Evolutionary conservation across 2,329 filamentous ascomycete species (phyloP).

Genomic region (Neofusicoccum kwambonambiense): DNA sequence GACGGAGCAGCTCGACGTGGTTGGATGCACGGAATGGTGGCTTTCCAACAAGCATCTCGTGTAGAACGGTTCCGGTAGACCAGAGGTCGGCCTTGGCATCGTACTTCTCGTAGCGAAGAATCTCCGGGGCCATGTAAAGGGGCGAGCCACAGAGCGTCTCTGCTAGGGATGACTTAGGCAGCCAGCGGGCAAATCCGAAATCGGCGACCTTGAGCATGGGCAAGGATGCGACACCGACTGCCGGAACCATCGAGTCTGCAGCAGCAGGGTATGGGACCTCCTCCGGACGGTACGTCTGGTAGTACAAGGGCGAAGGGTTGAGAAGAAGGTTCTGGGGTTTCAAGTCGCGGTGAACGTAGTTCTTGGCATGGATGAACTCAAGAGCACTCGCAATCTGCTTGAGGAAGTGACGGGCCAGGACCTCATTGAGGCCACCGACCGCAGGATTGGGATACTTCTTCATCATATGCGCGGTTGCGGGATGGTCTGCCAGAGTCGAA

Average conservation of each 20-base stretch:
- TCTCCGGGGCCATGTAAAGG: constrained; percentile 98
- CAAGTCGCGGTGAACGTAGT: constrained; percentile 93
- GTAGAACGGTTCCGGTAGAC: constrained; percentile 94
- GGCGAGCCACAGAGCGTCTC: constrained; percentile 96
- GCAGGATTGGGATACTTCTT: constrained; percentile 84
- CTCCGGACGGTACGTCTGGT: constrained; percentile 57
- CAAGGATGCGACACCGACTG: constrained; percentile 76
- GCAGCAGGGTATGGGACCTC: constrained; percentile 74
- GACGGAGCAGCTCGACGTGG: constrained; percentile 88
- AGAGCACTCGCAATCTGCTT: constrained; percentile 93
- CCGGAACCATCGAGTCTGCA: constrained; percentile 76
- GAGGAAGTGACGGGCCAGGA: constrained; percentile 92
- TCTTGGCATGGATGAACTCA: constrained; percentile 78
- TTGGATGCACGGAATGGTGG: constrained; percentile 91
- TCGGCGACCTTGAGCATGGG: constrained; percentile 98
- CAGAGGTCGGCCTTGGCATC: constrained; percentile 95
- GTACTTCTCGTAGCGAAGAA: constrained; percentile 94
- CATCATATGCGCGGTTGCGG: constrained; percentile 84
- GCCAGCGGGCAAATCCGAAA: constrained; percentile 93
- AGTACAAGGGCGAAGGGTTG: constrained; percentile 74
- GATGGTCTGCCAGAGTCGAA: constrained; percentile 73
- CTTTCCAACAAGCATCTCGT: constrained; percentile 89
- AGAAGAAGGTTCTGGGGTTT: constrained; percentile 96
- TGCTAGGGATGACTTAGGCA: constrained; percentile 86
- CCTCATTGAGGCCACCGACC: constrained; percentile 87